Evolutionary conservation across 2,329 filamentous ascomycete species (phyloP).

Genomic region (Cercospora zeae-maydis): DNA sequence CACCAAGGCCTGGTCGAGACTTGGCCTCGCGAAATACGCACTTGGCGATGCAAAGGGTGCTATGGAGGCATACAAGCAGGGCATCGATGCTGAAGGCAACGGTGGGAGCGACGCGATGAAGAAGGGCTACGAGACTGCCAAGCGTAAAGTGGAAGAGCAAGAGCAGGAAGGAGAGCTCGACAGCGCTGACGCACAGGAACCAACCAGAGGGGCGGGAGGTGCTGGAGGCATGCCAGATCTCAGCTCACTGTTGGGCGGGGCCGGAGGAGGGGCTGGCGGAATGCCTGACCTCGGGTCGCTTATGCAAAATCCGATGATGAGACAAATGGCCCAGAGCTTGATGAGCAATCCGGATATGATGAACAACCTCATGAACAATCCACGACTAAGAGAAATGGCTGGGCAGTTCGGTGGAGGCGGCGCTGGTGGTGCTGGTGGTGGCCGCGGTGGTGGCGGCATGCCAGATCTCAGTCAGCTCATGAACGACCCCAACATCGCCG

Average conservation of each 20-base stretch:
- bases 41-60: conserved; percentile 85
- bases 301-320: conserved; percentile 98
- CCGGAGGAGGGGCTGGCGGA: conserved; percentile 63
- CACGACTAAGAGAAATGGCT: conserved; percentile 81
- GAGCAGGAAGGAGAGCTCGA: conserved; percentile 39
- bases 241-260: conserved; percentile 50
- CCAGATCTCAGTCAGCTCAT: conserved; percentile 82
- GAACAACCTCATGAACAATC: conserved; percentile 91
- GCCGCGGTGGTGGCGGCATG: conserved; percentile 62
- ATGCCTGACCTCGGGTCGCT: conserved; percentile 85
- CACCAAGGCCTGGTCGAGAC: conserved; percentile 93
- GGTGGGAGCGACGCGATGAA: conserved; percentile 97
- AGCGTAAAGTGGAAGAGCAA: conserved; percentile 79
- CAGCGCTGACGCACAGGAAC: conserved; percentile 38
- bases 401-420: conserved; percentile 63
- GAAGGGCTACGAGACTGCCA: conserved; percentile 92
- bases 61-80: conserved; percentile 91
- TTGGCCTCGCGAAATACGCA: conserved; percentile 87
- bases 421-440: conserved; percentile 46
- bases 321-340: conserved; percentile 91
- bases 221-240: conserved; percentile 44
- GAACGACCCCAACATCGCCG: conserved; percentile 86
- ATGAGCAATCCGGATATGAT: conserved; percentile 97
- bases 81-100: conserved; percentile 89
- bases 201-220: conserved; percentile 33